Evolutionary conservation across 495 filamentous ascomycete genomes (phyloP).

Genomic region (Acidomyces sp.): DNA sequence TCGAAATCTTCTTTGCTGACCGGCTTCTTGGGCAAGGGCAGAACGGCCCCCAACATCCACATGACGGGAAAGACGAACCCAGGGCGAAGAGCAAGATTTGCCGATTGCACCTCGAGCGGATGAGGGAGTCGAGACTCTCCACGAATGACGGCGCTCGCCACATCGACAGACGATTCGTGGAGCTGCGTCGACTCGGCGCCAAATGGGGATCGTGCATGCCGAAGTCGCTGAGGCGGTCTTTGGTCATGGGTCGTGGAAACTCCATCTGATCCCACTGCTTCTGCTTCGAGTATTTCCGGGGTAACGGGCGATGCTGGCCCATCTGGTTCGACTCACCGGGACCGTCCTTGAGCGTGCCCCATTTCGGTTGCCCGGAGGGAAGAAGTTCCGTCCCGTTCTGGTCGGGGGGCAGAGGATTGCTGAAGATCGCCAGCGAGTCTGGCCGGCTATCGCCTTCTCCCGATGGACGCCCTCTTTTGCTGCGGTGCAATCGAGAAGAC

Average conservation of each 20-base stretch:
- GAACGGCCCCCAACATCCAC: conserved; percentile 75
- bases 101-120: conserved; percentile 56
- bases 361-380: conserved; percentile 16
- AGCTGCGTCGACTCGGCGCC: background rate
- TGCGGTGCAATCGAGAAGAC: background rate
- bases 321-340: background rate
- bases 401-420: conserved; percentile 7
- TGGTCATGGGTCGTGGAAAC: conserved; percentile 18
- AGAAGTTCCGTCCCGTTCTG: conserved; percentile 1
- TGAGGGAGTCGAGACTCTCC: conserved; percentile 43
- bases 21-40: conserved; percentile 58
- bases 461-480: conserved; percentile 10
- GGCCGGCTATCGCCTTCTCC: conserved; percentile 2
- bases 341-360: conserved; percentile 12
- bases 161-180: background rate
- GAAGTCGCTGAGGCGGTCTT: conserved; percentile 14
- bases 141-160: conserved; percentile 39
- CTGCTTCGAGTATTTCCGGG: conserved; percentile 17
- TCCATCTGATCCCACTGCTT: conserved; percentile 15
- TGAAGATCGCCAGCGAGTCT: conserved; percentile 18
- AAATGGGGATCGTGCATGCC: conserved; percentile 8
- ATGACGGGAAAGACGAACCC: conserved; percentile 73
- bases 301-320: conserved; percentile 6
- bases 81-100: conserved; percentile 80
- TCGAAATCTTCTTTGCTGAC: conserved; percentile 21